Evolutionary conservation across 768 basidiomycete genomes (phyloP).

Genomic region (Tricholoma furcatifolium): DNA sequence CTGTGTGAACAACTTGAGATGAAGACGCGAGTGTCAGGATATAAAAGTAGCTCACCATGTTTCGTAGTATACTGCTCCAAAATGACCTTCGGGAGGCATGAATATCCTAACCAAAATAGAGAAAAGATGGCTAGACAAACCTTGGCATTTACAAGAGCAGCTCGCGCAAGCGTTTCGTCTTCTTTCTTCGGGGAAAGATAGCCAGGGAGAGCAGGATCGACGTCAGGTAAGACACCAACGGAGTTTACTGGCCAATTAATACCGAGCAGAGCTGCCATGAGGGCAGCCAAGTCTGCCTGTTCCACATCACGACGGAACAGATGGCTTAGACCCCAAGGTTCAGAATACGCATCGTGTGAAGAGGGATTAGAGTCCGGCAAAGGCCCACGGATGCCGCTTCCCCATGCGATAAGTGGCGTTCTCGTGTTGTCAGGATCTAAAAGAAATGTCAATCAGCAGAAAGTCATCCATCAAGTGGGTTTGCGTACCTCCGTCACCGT

Average conservation of each 20-base stretch:
- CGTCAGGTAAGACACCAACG: constrained; percentile 79
- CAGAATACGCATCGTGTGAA: constrained; percentile 72
- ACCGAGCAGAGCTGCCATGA: constrained; percentile 77
- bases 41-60: constrained; percentile 51
- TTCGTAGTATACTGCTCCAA: constrained; percentile 78
- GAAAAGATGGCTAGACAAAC: constrained; percentile 24
- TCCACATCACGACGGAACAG: constrained; percentile 72
- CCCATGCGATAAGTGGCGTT: constrained; percentile 84
- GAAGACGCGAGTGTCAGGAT: not conserved
- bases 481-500: constrained; percentile 77
- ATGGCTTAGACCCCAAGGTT: constrained; percentile 57
- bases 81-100: constrained; percentile 44
- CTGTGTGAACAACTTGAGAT: constrained; percentile 33
- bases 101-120: not conserved
- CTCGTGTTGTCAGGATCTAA: constrained; percentile 85
- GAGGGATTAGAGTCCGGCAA: constrained; percentile 51
- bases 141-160: constrained; percentile 65
- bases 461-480: not conserved
- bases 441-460: constrained; percentile 7
- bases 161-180: constrained; percentile 49
- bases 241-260: constrained; percentile 79
- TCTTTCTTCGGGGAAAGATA: constrained; percentile 50
- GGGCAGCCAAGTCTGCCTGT: constrained; percentile 77
- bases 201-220: constrained; percentile 57
- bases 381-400: constrained; percentile 73